phyloP scores from a whole-genome alignment of 106 monocot genomes.

The Apostasia ramifera region DNA sequence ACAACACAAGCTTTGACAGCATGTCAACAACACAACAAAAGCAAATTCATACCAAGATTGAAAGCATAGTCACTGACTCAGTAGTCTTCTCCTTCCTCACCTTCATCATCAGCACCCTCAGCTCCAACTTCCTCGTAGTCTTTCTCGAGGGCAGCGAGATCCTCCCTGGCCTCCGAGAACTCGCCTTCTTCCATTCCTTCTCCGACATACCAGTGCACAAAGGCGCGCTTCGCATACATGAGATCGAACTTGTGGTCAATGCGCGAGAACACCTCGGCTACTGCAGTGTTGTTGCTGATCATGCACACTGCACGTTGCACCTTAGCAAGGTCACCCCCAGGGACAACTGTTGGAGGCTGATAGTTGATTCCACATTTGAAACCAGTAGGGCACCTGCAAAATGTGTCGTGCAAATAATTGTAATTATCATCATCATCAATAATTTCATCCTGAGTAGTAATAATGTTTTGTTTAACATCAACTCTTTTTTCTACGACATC shows the following conservation, averaged over 20 bases:
- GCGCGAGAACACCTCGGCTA: constrained; percentile 87
- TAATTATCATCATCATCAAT: too few species aligned
- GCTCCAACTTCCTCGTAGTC: constrained; percentile 93
- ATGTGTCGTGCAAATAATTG: too few species aligned
- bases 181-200: constrained; percentile 97
- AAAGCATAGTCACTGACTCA: constrained; percentile 1
- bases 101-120: constrained; percentile 56
- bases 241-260: constrained; percentile 93
- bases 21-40: not conserved
- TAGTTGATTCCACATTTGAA: constrained; percentile 98
- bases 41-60: not conserved
- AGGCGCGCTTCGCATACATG: constrained; percentile 88
- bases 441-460: too few species aligned
- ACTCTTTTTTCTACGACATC: too few species aligned
- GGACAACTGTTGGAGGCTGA: constrained; percentile 81
- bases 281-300: constrained; percentile 94
- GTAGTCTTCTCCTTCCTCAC: constrained; percentile 40
- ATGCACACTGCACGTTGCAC: constrained; percentile 84
- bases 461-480: too few species aligned
- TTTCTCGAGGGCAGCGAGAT: constrained; percentile 83
- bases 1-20: not conserved
- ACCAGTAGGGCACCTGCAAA: constrained; percentile 78
- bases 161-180: constrained; percentile 83
- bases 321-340: constrained; percentile 76
- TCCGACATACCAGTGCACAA: constrained; percentile 94